Conservation (phyloP, 768 basidiomycete genomes). For the Tephrocybe sp. region DNA sequence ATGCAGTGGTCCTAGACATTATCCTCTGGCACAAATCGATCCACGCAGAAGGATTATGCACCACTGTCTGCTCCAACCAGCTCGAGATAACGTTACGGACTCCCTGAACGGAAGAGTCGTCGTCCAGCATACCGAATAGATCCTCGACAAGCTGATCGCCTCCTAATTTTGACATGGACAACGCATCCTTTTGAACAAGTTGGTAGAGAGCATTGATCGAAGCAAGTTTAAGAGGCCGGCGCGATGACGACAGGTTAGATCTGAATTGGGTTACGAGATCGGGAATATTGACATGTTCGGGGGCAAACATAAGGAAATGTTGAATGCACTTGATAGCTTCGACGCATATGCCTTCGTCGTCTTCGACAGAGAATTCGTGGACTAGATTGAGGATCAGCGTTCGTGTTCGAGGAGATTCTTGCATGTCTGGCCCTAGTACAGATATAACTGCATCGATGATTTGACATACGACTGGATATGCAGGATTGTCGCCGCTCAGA, state of each 20-base stretch:
- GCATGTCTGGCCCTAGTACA: slow-evolving; percentile 92
- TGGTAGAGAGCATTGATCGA: slow-evolving; percentile 97
- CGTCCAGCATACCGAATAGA: slow-evolving; percentile 92
- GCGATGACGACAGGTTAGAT: slow-evolving; percentile 73
- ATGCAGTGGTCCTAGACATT: slow-evolving; percentile 91
- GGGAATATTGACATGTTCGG: slow-evolving; percentile 80
- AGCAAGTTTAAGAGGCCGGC: slow-evolving; percentile 86
- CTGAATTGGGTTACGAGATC: slow-evolving; percentile 79
- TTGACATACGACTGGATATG: slow-evolving; percentile 88
- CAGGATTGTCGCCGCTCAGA: slow-evolving; percentile 85
- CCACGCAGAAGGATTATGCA: slow-evolving; percentile 94
- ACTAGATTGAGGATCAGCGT: slow-evolving; percentile 83
- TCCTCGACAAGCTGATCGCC: slow-evolving; percentile 94
- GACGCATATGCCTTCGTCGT: slow-evolving; percentile 85
- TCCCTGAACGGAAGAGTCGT: slow-evolving; percentile 91
- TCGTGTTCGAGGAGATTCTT: slow-evolving; percentile 81
- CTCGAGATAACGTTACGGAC: slow-evolving; percentile 90
- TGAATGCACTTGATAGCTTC: slow-evolving; percentile 97
- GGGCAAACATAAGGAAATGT: slow-evolving; percentile 95
- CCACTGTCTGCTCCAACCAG: slow-evolving; percentile 94
- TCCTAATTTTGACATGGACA: slow-evolving; percentile 88
- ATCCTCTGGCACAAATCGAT: slow-evolving; percentile 97
- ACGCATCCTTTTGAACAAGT: slow-evolving; percentile 92
- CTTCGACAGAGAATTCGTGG: slow-evolving; percentile 79
- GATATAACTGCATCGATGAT: slow-evolving; percentile 93